Conservation (phyloP, 2,329 filamentous ascomycete species). For the Gnomoniopsis sp. region DNA sequence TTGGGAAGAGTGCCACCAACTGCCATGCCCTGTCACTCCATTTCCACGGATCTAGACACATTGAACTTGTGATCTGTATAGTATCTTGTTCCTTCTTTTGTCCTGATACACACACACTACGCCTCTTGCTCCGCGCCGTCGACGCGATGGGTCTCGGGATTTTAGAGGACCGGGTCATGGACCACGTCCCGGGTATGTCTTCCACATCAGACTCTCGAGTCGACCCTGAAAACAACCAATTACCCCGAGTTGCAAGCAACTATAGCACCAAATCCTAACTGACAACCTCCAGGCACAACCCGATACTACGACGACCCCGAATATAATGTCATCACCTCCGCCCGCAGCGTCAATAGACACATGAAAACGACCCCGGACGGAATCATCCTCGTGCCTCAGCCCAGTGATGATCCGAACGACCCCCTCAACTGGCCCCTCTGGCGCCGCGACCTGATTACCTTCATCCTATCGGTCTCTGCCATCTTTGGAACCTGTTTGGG, state of each 20-base stretch:
- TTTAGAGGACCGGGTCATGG: conserved; percentile 62
- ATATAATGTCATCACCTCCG: conserved; percentile 4
- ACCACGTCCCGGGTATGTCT: conserved; percentile 69
- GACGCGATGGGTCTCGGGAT: conserved; percentile 67
- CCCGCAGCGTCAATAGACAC: conserved; percentile 59
- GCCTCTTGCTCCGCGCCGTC: neutral
- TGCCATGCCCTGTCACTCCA: too few relatives aligned
- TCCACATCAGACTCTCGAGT: neutral
- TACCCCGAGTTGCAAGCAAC: neutral
- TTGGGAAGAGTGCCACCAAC: too few relatives aligned
- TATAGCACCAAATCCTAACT: conserved; percentile 1
- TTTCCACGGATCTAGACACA: too few relatives aligned
- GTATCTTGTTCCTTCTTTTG: neutral
- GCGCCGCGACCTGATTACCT: conserved; percentile 77
- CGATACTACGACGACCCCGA: conserved; percentile 61
- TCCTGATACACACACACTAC: neutral
- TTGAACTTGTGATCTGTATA: neutral
- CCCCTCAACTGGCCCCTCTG: conserved; percentile 83
- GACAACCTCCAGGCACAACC: conserved; percentile 47
- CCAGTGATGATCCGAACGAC: conserved; percentile 87
- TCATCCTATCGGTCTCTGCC: conserved; percentile 72
- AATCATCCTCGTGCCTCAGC: conserved; percentile 85
- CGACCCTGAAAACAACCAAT: neutral
- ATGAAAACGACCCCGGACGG: conserved; percentile 63
- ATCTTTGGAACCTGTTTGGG: conserved; percentile 83